These are phyloP conservation scores for Aspergillus mulundensis DNA, from an alignment of 495 filamentous ascomycete genomes.

Conservation along the genomic window DNA sequence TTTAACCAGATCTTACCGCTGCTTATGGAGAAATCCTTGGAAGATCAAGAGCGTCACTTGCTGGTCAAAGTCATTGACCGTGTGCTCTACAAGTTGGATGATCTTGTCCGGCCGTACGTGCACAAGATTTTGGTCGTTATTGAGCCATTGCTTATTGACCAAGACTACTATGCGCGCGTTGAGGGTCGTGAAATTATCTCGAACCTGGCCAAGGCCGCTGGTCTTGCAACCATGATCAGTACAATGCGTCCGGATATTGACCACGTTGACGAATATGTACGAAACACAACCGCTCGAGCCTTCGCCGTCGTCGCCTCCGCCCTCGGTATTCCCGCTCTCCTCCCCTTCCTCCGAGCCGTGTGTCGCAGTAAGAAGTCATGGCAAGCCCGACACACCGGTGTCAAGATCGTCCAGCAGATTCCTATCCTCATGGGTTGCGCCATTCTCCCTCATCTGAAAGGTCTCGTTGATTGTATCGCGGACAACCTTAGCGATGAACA, in stretches of 20 bases:
- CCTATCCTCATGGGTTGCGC: slow-evolving; percentile 99
- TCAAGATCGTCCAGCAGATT: slow-evolving; percentile 98
- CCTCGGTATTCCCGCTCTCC: slow-evolving; percentile 88
- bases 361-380: slow-evolving; percentile 98
- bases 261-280: slow-evolving; percentile 97
- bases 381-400: slow-evolving; percentile 98
- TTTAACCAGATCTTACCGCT: slow-evolving; percentile 98
- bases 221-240: slow-evolving; percentile 98
- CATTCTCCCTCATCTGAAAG: slow-evolving; percentile 92
- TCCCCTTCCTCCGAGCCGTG: slow-evolving; percentile 92
- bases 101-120: slow-evolving; percentile 92
- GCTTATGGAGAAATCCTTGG: slow-evolving; percentile 97
- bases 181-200: slow-evolving; percentile 99
- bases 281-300: slow-evolving; percentile 95
- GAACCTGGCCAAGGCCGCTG: slow-evolving; percentile 93
- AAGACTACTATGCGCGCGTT: slow-evolving; percentile 98
- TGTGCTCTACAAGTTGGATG: slow-evolving; percentile 96
- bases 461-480: slow-evolving; percentile 92
- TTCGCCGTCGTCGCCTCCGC: slow-evolving; percentile 98
- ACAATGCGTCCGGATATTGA: slow-evolving; percentile 99
- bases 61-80: slow-evolving; percentile 99
- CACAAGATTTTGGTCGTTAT: slow-evolving; percentile 99
- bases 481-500: slow-evolving; percentile 97
- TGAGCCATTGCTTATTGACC: slow-evolving; percentile 96
- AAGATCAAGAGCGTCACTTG: slow-evolving; percentile 97